Percentiles rank a stretch among this genome's conserved stretches.
Conservation (phyloP, 2,329 filamentous ascomycete species). For the Fusarium bactridioides region DNA sequence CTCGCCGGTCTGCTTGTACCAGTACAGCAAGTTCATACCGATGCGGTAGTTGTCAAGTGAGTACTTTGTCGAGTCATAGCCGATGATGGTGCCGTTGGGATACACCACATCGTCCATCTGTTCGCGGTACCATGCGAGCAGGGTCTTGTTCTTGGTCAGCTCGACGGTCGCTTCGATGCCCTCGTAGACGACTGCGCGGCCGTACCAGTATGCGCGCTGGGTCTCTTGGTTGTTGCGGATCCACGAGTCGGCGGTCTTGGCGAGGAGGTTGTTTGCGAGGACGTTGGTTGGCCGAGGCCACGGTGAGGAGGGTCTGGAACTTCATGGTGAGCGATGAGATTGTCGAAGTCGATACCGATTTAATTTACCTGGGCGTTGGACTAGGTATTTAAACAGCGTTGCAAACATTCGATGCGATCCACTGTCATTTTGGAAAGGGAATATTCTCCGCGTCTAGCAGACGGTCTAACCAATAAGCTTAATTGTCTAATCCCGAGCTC, state of each 20-base stretch:
- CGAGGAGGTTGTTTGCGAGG: slow-evolving; percentile 21
- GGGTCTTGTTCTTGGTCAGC: slow-evolving; percentile 51
- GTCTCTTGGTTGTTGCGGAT: slow-evolving; percentile 34
- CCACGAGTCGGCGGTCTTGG: slow-evolving; percentile 31
- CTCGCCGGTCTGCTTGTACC: slow-evolving; percentile 56
- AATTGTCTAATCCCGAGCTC: not conserved
- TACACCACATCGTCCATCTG: slow-evolving; percentile 56
- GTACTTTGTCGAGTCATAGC: slow-evolving; percentile 57
- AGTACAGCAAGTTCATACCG: slow-evolving; percentile 60
- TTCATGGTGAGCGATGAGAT: slow-evolving; percentile 20
- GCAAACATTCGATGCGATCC: not conserved
- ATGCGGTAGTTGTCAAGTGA: slow-evolving; percentile 62
- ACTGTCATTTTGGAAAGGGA: not conserved
- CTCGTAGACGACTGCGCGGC: slow-evolving; percentile 31
- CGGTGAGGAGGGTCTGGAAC: slow-evolving; percentile 26
- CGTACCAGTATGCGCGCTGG: slow-evolving; percentile 34
- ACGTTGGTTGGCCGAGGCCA: slow-evolving; percentile 28
- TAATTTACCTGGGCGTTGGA: not conserved
- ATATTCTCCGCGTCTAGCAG: not conserved
- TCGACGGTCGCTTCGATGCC: slow-evolving; percentile 45
- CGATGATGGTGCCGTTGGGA: slow-evolving; percentile 52
- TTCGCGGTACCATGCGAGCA: slow-evolving; percentile 53
- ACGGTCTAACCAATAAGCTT: not conserved
- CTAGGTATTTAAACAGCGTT: not conserved
- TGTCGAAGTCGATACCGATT: slow-evolving; percentile 1